Percentiles rank a stretch among this genome's conserved stretches.
These are phyloP conservation scores for Zymoseptoria tritici DNA, from an alignment of 2,329 filamentous ascomycete species.

Conservation along the genomic window DNA sequence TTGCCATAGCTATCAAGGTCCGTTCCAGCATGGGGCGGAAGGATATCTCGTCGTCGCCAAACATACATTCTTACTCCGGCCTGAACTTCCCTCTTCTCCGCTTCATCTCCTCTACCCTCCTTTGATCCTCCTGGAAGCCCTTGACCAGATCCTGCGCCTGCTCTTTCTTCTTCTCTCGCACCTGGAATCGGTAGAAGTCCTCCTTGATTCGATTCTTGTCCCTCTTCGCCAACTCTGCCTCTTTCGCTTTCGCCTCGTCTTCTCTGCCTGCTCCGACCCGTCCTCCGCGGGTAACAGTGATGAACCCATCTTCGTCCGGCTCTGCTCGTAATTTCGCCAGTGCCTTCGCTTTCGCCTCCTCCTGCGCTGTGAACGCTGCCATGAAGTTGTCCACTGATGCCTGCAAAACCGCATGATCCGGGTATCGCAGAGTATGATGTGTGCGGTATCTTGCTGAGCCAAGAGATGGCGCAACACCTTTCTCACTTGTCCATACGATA, in stretches of 20 bases:
- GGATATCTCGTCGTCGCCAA: neutral
- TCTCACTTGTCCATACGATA: constrained; percentile 60
- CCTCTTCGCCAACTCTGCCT: constrained; percentile 55
- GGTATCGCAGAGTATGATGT: constrained; percentile 66
- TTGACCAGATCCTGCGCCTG: constrained; percentile 61
- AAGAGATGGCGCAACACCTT: constrained; percentile 50
- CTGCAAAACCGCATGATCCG: constrained; percentile 60
- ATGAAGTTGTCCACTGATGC: constrained; percentile 78
- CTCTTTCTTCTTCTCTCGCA: constrained; percentile 69
- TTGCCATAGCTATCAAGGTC: neutral
- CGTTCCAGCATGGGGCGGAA: neutral
- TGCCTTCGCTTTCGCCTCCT: constrained; percentile 58
- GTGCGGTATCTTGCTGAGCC: constrained; percentile 48
- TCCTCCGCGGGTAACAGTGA: constrained; percentile 79
- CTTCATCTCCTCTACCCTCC: constrained; percentile 21
- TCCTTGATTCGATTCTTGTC: constrained; percentile 56
- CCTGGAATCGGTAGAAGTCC: constrained; percentile 81
- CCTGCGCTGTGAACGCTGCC: constrained; percentile 60
- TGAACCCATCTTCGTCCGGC: constrained; percentile 90
- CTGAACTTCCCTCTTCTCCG: constrained; percentile 19
- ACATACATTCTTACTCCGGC: constrained; percentile 11
- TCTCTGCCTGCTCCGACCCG: constrained; percentile 64
- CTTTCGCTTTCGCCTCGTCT: constrained; percentile 53
- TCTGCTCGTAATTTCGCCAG: constrained; percentile 61
- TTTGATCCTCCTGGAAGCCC: constrained; percentile 53